Base-by-base conservation (phyloP, 805 yeast species). In the Torulaspora quercuum region DNA sequence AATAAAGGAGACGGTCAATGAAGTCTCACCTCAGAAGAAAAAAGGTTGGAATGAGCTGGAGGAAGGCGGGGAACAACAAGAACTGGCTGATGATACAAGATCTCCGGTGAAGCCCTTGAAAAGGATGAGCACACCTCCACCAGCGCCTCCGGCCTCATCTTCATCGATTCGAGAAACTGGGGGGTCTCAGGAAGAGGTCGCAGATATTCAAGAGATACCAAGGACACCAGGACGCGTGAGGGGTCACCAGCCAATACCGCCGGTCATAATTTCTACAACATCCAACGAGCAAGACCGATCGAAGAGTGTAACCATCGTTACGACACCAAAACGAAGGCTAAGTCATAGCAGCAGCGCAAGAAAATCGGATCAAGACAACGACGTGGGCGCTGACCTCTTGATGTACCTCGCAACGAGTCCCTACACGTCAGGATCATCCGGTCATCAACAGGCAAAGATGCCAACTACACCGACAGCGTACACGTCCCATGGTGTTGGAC, bases 391-490 rank as follows among this genome's bases (percentile, higher is more conserved):
- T 8, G 66, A 61, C 42, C 32, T 61, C 22, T 45, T 61, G 25
- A 57, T 61, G 58, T 61, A 60, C 35, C 37, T 61, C 11, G 66
- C 66, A 1, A 55, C 65, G 23, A 55, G 62, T 23, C 66, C 66
- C 2, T 59, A 56, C 42, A 47, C 48, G 18, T 29, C 44, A 7
- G 17, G 26, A 31, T 12, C 25, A 3, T 12, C 19, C 16, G 19
- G 33, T 16, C 5, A 19, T 8, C 32, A 32, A 8, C 33, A 16
- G 12, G 16, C 37, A 11, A 45, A 39, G 18, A 41, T 48, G 7
- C 61, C 60, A 7, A 43, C 54, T 3, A 57, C 63, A 2, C 63
- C 63, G n/a, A 36, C 29, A 30, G 36, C 33, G 22, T 37, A 32
- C 37, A 31, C 34, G 42, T 33, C 37, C 12, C 28, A 31, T 10